Base-by-base conservation (phyloP, 139 green algal species). In the Coelastrella sp. region DNA sequence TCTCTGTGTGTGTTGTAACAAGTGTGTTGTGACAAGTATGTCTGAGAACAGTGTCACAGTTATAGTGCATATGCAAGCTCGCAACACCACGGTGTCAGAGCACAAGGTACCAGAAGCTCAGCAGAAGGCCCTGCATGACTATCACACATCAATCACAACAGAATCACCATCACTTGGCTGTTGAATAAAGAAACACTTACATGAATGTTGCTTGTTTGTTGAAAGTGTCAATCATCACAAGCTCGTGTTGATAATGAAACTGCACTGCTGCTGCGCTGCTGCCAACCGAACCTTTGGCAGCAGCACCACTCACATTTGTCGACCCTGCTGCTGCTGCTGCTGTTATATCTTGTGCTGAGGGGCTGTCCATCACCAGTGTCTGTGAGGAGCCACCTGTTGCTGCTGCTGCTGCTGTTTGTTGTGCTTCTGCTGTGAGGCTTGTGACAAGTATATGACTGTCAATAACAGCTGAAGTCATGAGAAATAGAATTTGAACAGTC, bases 191-290 rank as follows among this genome's bases (percentile, higher is more conserved):
- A 7, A 7, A 19, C 2, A 21, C 71, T 79, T 27, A 79, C 73
- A 81, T 81, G 73, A 81, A 81, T 8, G 73, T 81, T 40, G 34
- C 48, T 37, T 81, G 73, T 35, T 37, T 81, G 73, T 68, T 81
- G 48, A 53, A 13, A 3, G 73, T 50, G 13, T 81, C 73, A 32
- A 81, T 50, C 50, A 81, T 45, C 73, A 81, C 21, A 17, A 81
- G 73, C 73, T 81, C 50, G 34, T 19, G 21, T 8, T 37, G 48
- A 40, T 48, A 50, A 32, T 81, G 73, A 37, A 27, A 67, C 62
- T 41, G 7, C 30, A 2, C 62, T 23, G 25, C 45, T 57, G 45
- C 45, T 53, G 45, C 45, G 27, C 41, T 38, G 41, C 41, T 41
- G n/a, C 27, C 6, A 27, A 9, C 21, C 19, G 53, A 19, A n/a